These are phyloP conservation scores for Aristolochia contorta DNA, from an alignment of 164 flowering plant species.

Conservation along the genomic window DNA sequence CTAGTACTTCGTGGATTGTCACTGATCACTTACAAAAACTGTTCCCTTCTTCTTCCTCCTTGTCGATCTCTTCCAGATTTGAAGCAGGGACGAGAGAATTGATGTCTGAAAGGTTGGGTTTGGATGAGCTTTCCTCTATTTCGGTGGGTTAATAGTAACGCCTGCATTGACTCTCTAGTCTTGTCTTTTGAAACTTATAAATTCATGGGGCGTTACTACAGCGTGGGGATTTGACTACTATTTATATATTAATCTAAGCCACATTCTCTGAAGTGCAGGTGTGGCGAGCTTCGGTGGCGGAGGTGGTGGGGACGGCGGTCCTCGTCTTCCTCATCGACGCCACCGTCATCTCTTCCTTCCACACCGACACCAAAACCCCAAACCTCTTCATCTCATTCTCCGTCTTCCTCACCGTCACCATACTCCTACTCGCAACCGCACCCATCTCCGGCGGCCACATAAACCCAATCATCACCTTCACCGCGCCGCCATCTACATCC, in stretches of 20 bases:
- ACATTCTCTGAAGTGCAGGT: no score
- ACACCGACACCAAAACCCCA: slow-evolving; percentile 27
- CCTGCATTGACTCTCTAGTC: no score
- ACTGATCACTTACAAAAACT: no score
- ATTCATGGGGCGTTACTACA: no score
- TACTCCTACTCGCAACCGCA: slow-evolving; percentile 35
- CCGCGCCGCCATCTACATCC: slow-evolving; percentile 38
- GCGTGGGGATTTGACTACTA: no score
- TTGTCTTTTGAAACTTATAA: no score
- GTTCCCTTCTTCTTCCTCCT: background rate
- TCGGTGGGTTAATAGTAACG: background rate
- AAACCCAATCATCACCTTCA: slow-evolving; percentile 38
- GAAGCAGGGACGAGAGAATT: slow-evolving; percentile 16
- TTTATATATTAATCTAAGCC: no score
- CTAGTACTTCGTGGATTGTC: no score
- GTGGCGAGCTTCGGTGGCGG: slow-evolving; percentile 51
- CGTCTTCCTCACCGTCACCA: slow-evolving; percentile 17
- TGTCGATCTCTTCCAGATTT: slow-evolving; percentile 19
- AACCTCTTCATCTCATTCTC: slow-evolving; percentile 33
- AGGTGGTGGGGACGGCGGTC: slow-evolving; percentile 41
- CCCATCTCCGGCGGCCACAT: slow-evolving; percentile 62
- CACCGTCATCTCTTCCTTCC: slow-evolving; percentile 37
- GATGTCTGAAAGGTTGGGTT: slow-evolving; percentile 25
- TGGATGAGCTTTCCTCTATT: slow-evolving; percentile 24
- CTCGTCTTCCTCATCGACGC: slow-evolving; percentile 44